These are phyloP conservation scores for Rubroboletus satanas DNA, from an alignment of 768 basidiomycete species.

Conservation along the genomic window DNA sequence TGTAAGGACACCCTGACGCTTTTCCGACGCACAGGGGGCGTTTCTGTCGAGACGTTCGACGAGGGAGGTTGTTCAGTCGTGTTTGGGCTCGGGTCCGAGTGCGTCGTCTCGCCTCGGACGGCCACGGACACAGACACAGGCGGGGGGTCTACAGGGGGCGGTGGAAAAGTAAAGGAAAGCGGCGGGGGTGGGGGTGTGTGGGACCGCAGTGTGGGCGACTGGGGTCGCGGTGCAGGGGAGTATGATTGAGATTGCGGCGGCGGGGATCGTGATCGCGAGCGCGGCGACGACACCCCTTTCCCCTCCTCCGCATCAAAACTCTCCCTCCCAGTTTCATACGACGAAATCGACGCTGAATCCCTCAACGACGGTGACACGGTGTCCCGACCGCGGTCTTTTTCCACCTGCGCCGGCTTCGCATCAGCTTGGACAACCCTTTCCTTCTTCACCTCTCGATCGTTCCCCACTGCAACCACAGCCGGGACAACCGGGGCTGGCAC, in stretches of 20 bases:
- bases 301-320: conserved; percentile 33
- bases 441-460: neutral
- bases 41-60: conserved; percentile 16
- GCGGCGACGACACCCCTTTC: conserved; percentile 14
- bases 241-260: neutral
- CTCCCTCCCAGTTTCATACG: conserved; percentile 67
- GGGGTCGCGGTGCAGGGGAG: neutral
- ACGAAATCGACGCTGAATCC: conserved; percentile 40
- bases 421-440: neutral
- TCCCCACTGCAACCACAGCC: neutral
- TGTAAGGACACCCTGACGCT: conserved; percentile 76
- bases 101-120: neutral
- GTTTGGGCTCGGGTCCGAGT: neutral
- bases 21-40: conserved; percentile 42
- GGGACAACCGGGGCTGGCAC: neutral
- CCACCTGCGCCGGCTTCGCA: neutral
- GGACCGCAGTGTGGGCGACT: neutral
- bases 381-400: neutral
- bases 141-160: conserved; percentile 12
- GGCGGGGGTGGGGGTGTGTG: neutral
- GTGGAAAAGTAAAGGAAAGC: conserved; percentile 12
- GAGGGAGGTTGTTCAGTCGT: neutral
- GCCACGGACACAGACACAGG: neutral
- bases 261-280: neutral
- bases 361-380: neutral